Conservation (phyloP, 2,329 filamentous ascomycete species). For the Sclerotinia glacialis region DNA sequence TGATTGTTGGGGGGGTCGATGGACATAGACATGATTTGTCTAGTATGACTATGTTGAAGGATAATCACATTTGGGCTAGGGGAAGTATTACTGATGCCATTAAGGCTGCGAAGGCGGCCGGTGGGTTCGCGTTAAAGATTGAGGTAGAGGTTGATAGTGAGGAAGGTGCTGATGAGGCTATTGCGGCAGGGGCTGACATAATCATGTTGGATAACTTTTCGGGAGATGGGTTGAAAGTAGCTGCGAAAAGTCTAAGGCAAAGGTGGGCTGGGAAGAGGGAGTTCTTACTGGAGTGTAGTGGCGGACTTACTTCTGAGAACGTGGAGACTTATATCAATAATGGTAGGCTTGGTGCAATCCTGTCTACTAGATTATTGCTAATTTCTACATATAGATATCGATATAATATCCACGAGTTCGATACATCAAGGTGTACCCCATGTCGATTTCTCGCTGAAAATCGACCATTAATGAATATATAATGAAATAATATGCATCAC, state of each 20-base stretch:
- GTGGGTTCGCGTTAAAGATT: constrained; percentile 88
- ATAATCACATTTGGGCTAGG: constrained; percentile 95
- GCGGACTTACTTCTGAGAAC: constrained; percentile 82
- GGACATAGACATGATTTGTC: constrained; percentile 87
- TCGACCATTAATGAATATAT: constrained; percentile 47
- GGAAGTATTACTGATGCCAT: constrained; percentile 86
- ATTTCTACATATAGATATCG: constrained; percentile 61
- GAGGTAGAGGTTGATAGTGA: constrained; percentile 94
- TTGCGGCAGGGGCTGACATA: constrained; percentile 85
- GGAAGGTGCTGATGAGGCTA: constrained; percentile 86
- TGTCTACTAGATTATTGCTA: constrained; percentile 8
- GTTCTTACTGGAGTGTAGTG: constrained; percentile 88
- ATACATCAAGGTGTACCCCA: constrained; percentile 95
- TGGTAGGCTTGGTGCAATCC: constrained; percentile 47
- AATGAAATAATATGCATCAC: background rate
- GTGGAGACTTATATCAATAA: constrained; percentile 76
- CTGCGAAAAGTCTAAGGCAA: constrained; percentile 72
- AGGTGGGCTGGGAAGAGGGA: constrained; percentile 71
- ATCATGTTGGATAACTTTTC: constrained; percentile 98
- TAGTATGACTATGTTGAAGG: constrained; percentile 98
- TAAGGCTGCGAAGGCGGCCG: constrained; percentile 74
- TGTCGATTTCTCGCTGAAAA: constrained; percentile 95
- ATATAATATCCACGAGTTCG: constrained; percentile 93
- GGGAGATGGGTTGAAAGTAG: constrained; percentile 70
- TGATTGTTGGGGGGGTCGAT: constrained; percentile 91